A percentile compares a stretch with the other conserved stretches of the same genome.
phyloP scores from a whole-genome alignment of 225 moss, liverwort and hornwort species.

The Antitrichia curtipendula region DNA sequence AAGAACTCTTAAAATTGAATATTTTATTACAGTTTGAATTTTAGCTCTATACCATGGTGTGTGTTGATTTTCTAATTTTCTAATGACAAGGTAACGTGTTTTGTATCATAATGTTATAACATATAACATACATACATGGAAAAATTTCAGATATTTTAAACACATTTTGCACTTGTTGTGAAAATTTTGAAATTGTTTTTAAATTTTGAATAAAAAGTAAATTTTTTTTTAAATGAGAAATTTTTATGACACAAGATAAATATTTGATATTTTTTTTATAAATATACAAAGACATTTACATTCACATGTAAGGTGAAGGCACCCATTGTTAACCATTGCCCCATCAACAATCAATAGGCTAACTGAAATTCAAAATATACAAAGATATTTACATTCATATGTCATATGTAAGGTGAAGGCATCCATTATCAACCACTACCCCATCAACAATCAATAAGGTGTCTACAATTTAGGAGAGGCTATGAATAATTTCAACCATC shows the following conservation, averaged over 20 bases:
- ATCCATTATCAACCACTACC: too few relatives aligned
- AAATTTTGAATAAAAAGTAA: neutral
- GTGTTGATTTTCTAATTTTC: neutral
- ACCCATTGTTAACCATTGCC: too few relatives aligned
- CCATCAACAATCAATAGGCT: too few relatives aligned
- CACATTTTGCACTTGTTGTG: neutral
- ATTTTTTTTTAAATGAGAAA: neutral
- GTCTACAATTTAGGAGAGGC: too few relatives aligned
- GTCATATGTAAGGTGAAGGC: too few relatives aligned
- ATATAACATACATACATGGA: too few relatives aligned
- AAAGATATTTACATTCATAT: too few relatives aligned
- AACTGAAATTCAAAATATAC: too few relatives aligned
- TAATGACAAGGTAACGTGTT: neutral
- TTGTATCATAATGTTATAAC: too few relatives aligned
- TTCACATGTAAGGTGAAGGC: neutral
- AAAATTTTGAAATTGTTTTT: neutral
- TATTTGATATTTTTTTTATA: neutral
- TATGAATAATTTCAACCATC: too few relatives aligned
- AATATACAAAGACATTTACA: neutral
- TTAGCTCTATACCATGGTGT: fast-evolving
- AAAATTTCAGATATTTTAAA: neutral
- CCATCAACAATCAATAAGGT: too few relatives aligned
- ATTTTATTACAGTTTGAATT: neutral
- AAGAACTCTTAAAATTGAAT: neutral
- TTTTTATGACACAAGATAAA: neutral